Base-by-base conservation (phyloP, 2,329 filamentous ascomycete species). In the Colletotrichum destructivum region DNA sequence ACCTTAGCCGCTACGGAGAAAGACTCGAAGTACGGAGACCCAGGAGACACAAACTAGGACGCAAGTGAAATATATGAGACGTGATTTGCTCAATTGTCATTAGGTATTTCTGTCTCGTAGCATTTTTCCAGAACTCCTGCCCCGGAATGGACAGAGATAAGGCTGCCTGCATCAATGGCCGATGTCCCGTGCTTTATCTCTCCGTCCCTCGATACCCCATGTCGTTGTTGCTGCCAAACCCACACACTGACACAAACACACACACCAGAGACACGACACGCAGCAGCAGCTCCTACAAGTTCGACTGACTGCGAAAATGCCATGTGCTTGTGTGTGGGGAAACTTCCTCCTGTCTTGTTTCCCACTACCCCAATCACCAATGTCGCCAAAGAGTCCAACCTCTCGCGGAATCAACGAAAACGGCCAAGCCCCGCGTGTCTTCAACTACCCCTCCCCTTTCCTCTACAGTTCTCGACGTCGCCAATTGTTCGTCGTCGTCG, bases 71-170 rank as follows among this genome's bases (percentile, higher is more conserved):
- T 71, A 66, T 67, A 64, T 68, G 69, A 69, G 67, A 65, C 60
- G 42, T 73, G 73, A 76, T 78, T 79, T 79, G 77, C 63, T 75
- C 59, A 21, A 78, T 80, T 77, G 44, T 73, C 76, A 82, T 82
- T 82, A 82, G 79, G 81, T 82, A 82, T 82, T 82, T 79, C 76
- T 75, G 80, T 81, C 76, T 81, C 77, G 76, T 81, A 71, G 59
- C 75, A 63, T 49, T 63, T 73, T 70, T 61, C 38, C 15, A 21
- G 55, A 55, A 55, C 44, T 44, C 56, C 57, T 21, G 44, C 40
- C 61, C 67, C 62, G 62, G 70, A 69, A 67, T 73, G 73, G 66
- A 66, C 62, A 70, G 64, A 80, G 79, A 81, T 81, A 81, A 81
- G 79, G 65, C 66, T 55, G 74, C 76, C 62, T 64, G 46, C 47